Evolutionary conservation across 2,329 filamentous ascomycete species (phyloP), one percentile per base, ranked within the genome.

Genomic region (Penicillium sp.): DNA sequence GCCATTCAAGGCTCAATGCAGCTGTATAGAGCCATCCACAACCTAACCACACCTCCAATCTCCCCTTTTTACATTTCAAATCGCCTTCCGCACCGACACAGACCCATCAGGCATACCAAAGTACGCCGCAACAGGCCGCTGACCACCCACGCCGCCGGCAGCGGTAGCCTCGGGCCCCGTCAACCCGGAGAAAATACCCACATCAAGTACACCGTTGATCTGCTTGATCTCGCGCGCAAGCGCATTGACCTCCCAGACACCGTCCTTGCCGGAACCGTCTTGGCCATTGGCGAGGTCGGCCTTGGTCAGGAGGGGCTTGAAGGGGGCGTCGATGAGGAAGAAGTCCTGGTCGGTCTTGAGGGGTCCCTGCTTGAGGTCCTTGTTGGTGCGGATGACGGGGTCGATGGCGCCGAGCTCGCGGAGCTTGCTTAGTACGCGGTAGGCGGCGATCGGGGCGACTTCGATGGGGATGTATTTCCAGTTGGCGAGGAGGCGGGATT

Each of bases 401-500:
- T 86, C 81, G 48, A 84, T 78, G 47, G 90, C 89, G 39, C 95
- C 95, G 61, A 99, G 84, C 37, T 83, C 82, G 56, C 82, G 82
- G 37, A 99, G 85, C 62, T 89, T 88, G 61, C 81, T 80, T 60
- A 96, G 85, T 17, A 98, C 92, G 63, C 88, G 87, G 61, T 88
- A 86, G 31, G 90, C 90, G 43, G 92, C 88, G 65, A 95, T 85
- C 22, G 94, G 95, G 37, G 93, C 89, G 50, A 99, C 92, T 78
- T 99, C 95, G 68, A 99, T 93, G 22, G 95, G 95, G 59, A 99
- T 91, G 35, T 83, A 83, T 68, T 91, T 89, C 92, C 94, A 99
- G 63, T 82, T 84, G 4, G 83, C 85, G 34, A 88, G 85, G 31
- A 99, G 85, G 43, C 90, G 86, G 38, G 84, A 79, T 62, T 92